These are phyloP conservation scores for Lizonia empirigonia DNA, from an alignment of 2,329 filamentous ascomycete species.

Conservation along the genomic window DNA sequence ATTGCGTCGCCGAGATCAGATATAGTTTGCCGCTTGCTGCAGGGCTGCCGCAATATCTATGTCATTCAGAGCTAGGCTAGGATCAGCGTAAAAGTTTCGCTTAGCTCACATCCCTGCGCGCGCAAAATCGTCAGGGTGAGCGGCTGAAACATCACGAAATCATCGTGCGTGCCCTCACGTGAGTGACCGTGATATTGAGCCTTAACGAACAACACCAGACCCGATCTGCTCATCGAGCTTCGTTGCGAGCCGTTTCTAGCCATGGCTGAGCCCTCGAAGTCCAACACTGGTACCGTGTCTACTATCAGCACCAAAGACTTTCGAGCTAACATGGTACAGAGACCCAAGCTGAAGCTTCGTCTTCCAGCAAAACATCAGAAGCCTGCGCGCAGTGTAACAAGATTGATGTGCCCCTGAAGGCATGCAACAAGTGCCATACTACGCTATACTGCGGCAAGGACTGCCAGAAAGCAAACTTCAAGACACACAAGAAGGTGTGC, in stretches of 20 bases:
- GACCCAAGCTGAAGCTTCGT: constrained; percentile 3
- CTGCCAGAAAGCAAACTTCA: constrained; percentile 49
- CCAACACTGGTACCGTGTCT: not conserved
- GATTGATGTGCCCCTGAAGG: constrained; percentile 35
- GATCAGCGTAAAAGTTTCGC: not conserved
- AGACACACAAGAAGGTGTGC: constrained; percentile 50
- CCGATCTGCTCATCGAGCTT: too few species aligned
- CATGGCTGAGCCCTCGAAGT: constrained; percentile 5
- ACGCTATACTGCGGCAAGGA: constrained; percentile 49
- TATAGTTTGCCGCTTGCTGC: not conserved
- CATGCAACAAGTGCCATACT: constrained; percentile 49
- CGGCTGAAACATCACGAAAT: not conserved
- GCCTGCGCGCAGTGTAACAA: constrained; percentile 36
- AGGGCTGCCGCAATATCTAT: not conserved
- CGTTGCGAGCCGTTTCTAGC: not conserved
- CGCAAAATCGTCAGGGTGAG: constrained; percentile 11
- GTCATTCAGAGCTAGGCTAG: not conserved
- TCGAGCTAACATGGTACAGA: not conserved
- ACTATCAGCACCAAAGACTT: not conserved
- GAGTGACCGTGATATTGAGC: not conserved
- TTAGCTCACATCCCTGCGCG: constrained; percentile 1
- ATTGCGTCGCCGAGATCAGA: not conserved
- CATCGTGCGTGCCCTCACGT: constrained; percentile 7
- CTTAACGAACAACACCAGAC: too few species aligned
- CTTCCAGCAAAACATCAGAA: constrained; percentile 9